phyloP scores from a whole-genome alignment of 2,329 filamentous ascomycete species.

The Aureobasidium sp. region DNA sequence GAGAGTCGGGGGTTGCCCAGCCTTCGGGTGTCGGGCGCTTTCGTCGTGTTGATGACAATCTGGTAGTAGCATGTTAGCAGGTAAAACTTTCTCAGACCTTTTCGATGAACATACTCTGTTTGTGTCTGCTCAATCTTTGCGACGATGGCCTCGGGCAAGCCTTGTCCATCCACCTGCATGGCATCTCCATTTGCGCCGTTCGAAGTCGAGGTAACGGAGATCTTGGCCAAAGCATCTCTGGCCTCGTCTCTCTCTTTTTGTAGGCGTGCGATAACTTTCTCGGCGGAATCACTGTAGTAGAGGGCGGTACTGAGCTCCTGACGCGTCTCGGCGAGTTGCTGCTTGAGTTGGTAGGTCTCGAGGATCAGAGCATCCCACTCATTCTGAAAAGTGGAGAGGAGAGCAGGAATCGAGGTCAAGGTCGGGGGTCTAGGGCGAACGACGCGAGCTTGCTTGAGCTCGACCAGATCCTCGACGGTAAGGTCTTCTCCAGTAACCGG shows the following conservation, averaged over 20 bases:
- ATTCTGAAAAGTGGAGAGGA: slow-evolving; percentile 91
- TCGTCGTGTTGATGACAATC: slow-evolving; percentile 78
- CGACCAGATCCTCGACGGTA: slow-evolving; percentile 73
- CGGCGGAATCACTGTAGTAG: slow-evolving; percentile 96
- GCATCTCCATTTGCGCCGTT: slow-evolving; percentile 59
- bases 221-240: slow-evolving; percentile 74
- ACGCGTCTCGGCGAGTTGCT: slow-evolving; percentile 80
- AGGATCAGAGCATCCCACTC: slow-evolving; percentile 94
- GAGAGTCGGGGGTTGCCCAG: slow-evolving; percentile 70
- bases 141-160: slow-evolving; percentile 62
- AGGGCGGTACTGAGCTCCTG: slow-evolving; percentile 90
- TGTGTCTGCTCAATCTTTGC: slow-evolving; percentile 73
- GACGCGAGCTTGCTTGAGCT: slow-evolving; percentile 73
- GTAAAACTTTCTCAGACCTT: not conserved
- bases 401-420: slow-evolving; percentile 89
- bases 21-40: slow-evolving; percentile 78
- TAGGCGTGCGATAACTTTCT: slow-evolving; percentile 84
- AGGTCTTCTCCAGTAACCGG: slow-evolving; percentile 83
- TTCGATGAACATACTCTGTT: slow-evolving; percentile 55
- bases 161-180: slow-evolving; percentile 85
- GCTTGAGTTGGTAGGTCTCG: slow-evolving; percentile 83
- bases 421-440: slow-evolving; percentile 86
- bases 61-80: slow-evolving; percentile 34
- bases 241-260: slow-evolving; percentile 91
- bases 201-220: slow-evolving; percentile 56